These are phyloP conservation scores for Pascua guehoae DNA, from an alignment of 1,284 basidiomycete species.

Conservation along the genomic window DNA sequence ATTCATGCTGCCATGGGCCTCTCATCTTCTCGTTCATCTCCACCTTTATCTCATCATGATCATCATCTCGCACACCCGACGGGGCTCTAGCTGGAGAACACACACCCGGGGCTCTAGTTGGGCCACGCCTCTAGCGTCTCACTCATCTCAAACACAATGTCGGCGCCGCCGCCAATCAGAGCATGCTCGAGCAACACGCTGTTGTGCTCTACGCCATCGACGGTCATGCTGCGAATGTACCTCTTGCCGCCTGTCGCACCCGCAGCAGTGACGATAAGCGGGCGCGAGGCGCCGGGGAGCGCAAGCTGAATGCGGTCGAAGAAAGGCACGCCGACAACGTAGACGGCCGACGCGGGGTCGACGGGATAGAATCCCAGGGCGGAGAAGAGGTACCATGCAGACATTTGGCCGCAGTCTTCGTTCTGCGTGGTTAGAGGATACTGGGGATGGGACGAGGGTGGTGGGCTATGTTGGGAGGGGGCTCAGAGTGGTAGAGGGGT, in stretches of 20 bases:
- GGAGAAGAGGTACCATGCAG: slow-evolving; percentile 78
- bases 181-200: slow-evolving; percentile 58
- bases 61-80: no score
- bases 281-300: slow-evolving; percentile 47
- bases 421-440: slow-evolving; percentile 54
- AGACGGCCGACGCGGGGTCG: slow-evolving; percentile 69
- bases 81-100: no score
- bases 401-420: slow-evolving; percentile 86
- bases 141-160: slow-evolving; percentile 65
- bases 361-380: slow-evolving; percentile 83
- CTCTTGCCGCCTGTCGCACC: slow-evolving; percentile 57
- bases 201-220: slow-evolving; percentile 56
- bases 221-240: slow-evolving; percentile 59
- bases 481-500: no score
- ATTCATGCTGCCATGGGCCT: no score
- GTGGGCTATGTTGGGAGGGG: no score
- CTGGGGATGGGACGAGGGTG: neutral
- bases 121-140: slow-evolving; percentile 52
- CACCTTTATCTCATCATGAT: no score
- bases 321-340: slow-evolving; percentile 74
- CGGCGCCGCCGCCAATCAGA: slow-evolving; percentile 56
- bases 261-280: slow-evolving; percentile 51
- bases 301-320: slow-evolving; percentile 85
- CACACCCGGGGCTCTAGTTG: neutral
- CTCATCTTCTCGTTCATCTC: no score